A percentile compares a stretch with the other conserved stretches of the same genome.
Evolutionary conservation across 2,329 filamentous ascomycete species (phyloP).

Genomic region (Fonsecaea erecta): DNA sequence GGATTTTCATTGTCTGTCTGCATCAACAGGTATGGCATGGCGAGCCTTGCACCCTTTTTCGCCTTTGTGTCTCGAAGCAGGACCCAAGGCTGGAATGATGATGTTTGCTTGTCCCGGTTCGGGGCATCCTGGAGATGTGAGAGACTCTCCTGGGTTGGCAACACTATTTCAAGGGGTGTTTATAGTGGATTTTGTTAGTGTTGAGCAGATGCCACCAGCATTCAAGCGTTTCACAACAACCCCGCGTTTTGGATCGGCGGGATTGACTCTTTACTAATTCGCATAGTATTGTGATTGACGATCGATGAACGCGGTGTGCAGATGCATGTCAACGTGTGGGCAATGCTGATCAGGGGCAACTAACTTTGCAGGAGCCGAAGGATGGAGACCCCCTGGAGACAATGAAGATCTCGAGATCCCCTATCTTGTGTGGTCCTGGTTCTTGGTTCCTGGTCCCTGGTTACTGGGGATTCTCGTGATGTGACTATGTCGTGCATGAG

Average conservation of each 20-base stretch:
- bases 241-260: constrained; percentile 21
- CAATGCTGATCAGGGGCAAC: background rate
- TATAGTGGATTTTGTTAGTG: background rate
- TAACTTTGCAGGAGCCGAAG: background rate
- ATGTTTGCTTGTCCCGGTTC: background rate
- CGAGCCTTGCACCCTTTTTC: background rate
- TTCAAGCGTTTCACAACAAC: constrained; percentile 1
- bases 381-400: background rate
- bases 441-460: background rate
- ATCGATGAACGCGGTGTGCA: background rate
- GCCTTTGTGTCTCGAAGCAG: background rate
- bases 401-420: background rate
- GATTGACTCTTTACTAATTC: constrained; percentile 15
- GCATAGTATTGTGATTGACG: constrained; percentile 18
- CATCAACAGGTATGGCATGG: background rate
- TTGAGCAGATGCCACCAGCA: background rate
- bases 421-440: background rate
- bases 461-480: background rate
- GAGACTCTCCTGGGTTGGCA: background rate
- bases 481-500: background rate
- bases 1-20: constrained; percentile 19
- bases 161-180: background rate
- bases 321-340: background rate
- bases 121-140: background rate
- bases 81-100: background rate